Conservation (phyloP, 2,329 filamentous ascomycete genomes). For the Aspergillus melleus region DNA sequence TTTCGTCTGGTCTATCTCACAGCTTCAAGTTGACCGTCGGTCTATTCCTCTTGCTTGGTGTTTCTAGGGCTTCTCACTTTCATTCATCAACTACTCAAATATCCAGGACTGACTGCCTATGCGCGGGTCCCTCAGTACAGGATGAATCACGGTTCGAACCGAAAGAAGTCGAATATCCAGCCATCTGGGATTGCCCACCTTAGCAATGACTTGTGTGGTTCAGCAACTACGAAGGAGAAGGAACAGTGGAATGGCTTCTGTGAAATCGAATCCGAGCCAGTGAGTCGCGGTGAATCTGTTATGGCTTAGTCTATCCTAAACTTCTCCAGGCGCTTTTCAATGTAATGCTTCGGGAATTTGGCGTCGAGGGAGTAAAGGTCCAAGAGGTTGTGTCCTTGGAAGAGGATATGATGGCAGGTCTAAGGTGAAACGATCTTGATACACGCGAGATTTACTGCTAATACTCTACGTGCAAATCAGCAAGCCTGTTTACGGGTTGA, state of each 20-base stretch:
- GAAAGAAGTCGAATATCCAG: constrained; percentile 25
- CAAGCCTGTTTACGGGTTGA: constrained; percentile 76
- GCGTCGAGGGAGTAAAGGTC: constrained; percentile 70
- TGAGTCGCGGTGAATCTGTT: constrained; percentile 33
- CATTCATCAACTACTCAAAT: no score
- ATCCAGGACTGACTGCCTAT: no score
- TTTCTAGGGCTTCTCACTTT: no score
- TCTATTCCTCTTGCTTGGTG: no score
- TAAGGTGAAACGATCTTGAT: constrained; percentile 56
- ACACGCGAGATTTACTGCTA: constrained; percentile 1
- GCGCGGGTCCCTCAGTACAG: no score
- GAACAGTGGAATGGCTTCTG: constrained; percentile 49
- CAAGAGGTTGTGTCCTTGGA: constrained; percentile 77
- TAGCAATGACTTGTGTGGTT: constrained; percentile 21
- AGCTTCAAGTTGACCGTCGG: no score
- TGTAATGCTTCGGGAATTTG: constrained; percentile 75
- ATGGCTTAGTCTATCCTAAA: constrained; percentile 25
- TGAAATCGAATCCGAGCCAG: constrained; percentile 88
- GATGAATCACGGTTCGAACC: constrained; percentile 34
- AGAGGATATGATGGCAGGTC: constrained; percentile 58
- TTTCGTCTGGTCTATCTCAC: no score
- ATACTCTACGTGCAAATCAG: constrained; percentile 40
- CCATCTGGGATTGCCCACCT: constrained; percentile 20
- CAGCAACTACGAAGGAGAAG: constrained; percentile 41
- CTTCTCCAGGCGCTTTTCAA: constrained; percentile 70